phyloP scores from a whole-genome alignment of 805 yeast genomes.

The Wickerhamiella qilinensis region DNA sequence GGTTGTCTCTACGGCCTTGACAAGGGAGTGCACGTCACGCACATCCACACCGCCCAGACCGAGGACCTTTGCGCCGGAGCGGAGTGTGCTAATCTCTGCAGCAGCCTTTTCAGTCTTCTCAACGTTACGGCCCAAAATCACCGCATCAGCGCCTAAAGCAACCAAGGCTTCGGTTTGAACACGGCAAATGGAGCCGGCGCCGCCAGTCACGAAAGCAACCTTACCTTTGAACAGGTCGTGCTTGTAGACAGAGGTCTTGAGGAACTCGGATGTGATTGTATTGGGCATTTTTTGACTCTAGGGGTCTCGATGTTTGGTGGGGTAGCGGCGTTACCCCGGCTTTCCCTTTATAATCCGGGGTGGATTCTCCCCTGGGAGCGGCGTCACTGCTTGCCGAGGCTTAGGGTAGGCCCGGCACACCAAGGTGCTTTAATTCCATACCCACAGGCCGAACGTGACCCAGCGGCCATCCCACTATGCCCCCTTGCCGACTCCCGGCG shows the following conservation, averaged over 20 bases:
- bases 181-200: slow-evolving; percentile 90
- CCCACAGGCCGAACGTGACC: no score
- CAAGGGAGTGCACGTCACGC: slow-evolving; percentile 44
- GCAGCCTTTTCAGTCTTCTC: slow-evolving; percentile 56
- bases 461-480: no score
- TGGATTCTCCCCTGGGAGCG: no score
- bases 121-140: slow-evolving; percentile 63
- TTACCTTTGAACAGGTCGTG: slow-evolving; percentile 63
- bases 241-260: slow-evolving; percentile 23
- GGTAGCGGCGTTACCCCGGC: no score
- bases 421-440: no score
- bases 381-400: no score
- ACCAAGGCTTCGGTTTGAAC: slow-evolving; percentile 80
- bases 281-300: slow-evolving; percentile 17
- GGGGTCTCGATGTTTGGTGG: no score
- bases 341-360: no score
- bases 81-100: slow-evolving; percentile 38
- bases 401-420: no score
- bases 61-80: slow-evolving; percentile 48
- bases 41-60: slow-evolving; percentile 69
- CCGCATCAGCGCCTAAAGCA: slow-evolving; percentile 71
- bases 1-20: slow-evolving; percentile 46
- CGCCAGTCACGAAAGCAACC: slow-evolving; percentile 86
- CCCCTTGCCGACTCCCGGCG: no score
- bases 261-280: slow-evolving; percentile 14